Conservation (phyloP, 176 grass and related monocot genomes). For the Triticum urartu region DNA sequence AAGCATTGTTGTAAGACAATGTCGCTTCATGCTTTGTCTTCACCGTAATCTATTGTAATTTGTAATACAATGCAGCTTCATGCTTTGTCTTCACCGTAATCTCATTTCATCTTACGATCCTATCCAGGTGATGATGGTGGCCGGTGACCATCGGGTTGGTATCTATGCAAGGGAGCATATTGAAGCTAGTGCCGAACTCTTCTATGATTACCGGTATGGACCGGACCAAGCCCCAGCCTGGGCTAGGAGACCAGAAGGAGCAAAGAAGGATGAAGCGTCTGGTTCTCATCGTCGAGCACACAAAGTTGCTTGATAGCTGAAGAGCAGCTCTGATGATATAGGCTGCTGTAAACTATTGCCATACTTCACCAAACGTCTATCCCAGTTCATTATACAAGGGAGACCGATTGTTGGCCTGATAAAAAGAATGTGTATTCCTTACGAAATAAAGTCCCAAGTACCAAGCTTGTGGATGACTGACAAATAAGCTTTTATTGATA, state of each 20-base stretch:
- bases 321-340: constrained; percentile 20
- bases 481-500: constrained; percentile 32
- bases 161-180: constrained; percentile 98
- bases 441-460: constrained; percentile 27
- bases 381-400: constrained; percentile 10
- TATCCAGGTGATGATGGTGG: constrained; percentile 90
- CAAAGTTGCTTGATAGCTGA: constrained; percentile 73
- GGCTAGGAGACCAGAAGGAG: constrained; percentile 87
- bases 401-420: constrained; percentile 11
- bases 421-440: constrained; percentile 20
- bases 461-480: not conserved
- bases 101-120: constrained; percentile 8
- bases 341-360: constrained; percentile 16
- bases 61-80: not conserved
- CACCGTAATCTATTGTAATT: not conserved
- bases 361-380: constrained; percentile 19
- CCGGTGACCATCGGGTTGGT: constrained; percentile 90
- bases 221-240: constrained; percentile 84
- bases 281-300: constrained; percentile 75
- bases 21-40: not conserved
- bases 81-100: not conserved
- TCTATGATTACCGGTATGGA: constrained; percentile 95
- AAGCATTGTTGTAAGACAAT: not conserved
- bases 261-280: constrained; percentile 70
- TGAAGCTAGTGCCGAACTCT: constrained; percentile 86